Conservation (phyloP, 208 protist genomes). For the Tritrichomonas foetus region DNA sequence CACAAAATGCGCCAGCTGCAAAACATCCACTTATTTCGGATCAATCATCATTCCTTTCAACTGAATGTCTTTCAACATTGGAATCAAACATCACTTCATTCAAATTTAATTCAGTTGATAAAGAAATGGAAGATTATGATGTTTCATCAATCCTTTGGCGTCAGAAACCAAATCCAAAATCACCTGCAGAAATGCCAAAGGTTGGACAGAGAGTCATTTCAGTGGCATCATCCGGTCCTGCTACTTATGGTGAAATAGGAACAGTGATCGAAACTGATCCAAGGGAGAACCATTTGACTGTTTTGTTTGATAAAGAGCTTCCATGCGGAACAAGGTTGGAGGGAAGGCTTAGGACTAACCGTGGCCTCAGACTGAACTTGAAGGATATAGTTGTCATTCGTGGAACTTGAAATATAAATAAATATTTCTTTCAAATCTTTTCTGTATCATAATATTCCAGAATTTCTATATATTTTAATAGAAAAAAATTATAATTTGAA, state of each 20-base stretch:
- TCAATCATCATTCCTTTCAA: background rate
- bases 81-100: background rate
- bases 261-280: background rate
- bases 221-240: background rate
- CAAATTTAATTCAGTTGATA: background rate
- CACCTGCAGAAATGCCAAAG: too few relatives aligned
- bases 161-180: background rate
- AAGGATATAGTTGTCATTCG: background rate
- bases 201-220: background rate
- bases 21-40: background rate
- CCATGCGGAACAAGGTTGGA: slow-evolving; percentile 30
- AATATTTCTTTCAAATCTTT: too few relatives aligned
- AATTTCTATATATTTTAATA: too few relatives aligned
- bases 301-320: background rate
- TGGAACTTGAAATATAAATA: too few relatives aligned
- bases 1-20: background rate
- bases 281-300: background rate
- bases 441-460: too few relatives aligned
- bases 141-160: background rate
- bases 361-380: background rate
- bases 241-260: background rate
- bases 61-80: background rate
- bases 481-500: too few relatives aligned
- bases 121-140: background rate
- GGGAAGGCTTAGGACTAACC: background rate